A percentile compares a stretch with the other conserved stretches of the same genome.
phyloP scores from a whole-genome alignment of 768 basidiomycete species.

The Favolaschia claudopus region DNA sequence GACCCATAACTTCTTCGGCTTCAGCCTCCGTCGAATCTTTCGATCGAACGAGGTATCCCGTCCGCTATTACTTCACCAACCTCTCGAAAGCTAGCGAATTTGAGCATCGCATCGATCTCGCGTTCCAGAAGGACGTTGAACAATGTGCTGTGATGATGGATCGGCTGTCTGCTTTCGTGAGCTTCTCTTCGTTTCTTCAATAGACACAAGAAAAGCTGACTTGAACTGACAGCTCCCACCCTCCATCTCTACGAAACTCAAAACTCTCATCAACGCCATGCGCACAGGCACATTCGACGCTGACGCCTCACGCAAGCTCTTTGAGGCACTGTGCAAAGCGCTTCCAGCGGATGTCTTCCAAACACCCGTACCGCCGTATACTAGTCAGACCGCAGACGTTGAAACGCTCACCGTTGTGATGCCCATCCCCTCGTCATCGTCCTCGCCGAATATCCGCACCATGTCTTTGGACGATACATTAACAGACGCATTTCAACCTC shows the following conservation, averaged over 20 bases:
- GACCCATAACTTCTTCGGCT: constrained; percentile 31
- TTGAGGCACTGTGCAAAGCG: constrained; percentile 56
- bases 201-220: not conserved
- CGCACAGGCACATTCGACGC: constrained; percentile 53
- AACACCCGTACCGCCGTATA: not conserved
- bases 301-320: constrained; percentile 56
- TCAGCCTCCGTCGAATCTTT: constrained; percentile 31
- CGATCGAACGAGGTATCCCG: constrained; percentile 45
- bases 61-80: constrained; percentile 48
- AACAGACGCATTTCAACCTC: too few species aligned
- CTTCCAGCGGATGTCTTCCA: constrained; percentile 53
- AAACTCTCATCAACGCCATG: constrained; percentile 57
- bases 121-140: constrained; percentile 48
- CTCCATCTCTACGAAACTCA: constrained; percentile 47
- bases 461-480: not conserved
- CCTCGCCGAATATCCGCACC: not conserved
- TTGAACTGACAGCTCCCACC: constrained; percentile 44
- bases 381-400: not conserved
- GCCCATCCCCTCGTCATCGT: not conserved
- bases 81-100: constrained; percentile 35
- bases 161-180: constrained; percentile 42
- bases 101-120: constrained; percentile 15
- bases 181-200: constrained; percentile 12
- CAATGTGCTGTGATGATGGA: constrained; percentile 50
- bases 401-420: not conserved